phyloP scores from a whole-genome alignment of 768 basidiomycete species.

The Boletus rubescentipes region DNA sequence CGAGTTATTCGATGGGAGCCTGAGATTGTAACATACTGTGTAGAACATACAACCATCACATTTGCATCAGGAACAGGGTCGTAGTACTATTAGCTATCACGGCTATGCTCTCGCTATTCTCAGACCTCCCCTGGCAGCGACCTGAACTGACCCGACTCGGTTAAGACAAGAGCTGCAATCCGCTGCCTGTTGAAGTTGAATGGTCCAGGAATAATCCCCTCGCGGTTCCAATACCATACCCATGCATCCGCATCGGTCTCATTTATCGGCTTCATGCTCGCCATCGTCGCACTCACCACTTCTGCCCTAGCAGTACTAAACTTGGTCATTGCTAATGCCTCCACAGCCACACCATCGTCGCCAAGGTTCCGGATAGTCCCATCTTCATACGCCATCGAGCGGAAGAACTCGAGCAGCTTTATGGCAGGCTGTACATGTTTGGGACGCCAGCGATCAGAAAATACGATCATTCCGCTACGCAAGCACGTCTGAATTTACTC shows the following conservation, averaged over 20 bases:
- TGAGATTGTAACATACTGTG: too few relatives aligned
- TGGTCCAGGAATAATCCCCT: conserved; percentile 6
- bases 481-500: conserved; percentile 7
- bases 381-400: conserved; percentile 21
- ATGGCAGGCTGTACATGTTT: conserved; percentile 30
- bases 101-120: too few relatives aligned
- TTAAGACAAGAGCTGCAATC: too few relatives aligned
- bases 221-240: conserved; percentile 26
- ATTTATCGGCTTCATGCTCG: conserved; percentile 24
- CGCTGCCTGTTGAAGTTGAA: too few relatives aligned
- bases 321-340: conserved; percentile 20
- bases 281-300: conserved; percentile 22
- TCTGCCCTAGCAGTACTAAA: conserved; percentile 16
- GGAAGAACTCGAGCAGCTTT: conserved; percentile 37
- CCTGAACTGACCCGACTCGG: too few relatives aligned
- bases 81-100: too few relatives aligned
- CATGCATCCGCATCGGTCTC: conserved; percentile 22
- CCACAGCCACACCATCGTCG: not conserved
- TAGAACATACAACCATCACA: too few relatives aligned
- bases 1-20: too few relatives aligned
- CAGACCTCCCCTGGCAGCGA: too few relatives aligned
- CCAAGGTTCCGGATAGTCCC: not conserved
- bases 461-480: not conserved
- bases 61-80: too few relatives aligned
- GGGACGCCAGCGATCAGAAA: not conserved